Evolutionary conservation across 140 eudicot genomes (phyloP).

Genomic region (Erigeron philadelphicus): DNA sequence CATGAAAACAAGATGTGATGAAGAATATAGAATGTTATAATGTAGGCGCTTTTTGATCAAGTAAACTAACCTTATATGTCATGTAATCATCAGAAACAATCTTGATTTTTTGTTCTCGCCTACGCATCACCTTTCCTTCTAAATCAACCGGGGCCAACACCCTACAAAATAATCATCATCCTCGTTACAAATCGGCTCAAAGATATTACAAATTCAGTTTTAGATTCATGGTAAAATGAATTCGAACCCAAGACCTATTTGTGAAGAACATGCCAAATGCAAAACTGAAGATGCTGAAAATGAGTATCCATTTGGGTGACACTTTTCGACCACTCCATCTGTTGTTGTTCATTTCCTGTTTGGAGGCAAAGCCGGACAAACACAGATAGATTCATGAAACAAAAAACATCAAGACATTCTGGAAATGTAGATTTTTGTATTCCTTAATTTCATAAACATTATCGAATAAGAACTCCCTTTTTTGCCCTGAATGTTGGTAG

Average conservation of each 20-base stretch:
- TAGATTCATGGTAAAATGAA: not conserved
- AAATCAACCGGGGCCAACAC: slow-evolving; percentile 42
- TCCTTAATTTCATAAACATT: no score
- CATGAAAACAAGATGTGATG: not conserved
- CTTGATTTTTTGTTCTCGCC: slow-evolving; percentile 36
- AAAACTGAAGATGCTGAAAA: slow-evolving; percentile 51
- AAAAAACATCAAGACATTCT: not conserved
- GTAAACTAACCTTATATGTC: slow-evolving; percentile 37
- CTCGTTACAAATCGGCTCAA: not conserved
- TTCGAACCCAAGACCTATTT: slow-evolving; percentile 38
- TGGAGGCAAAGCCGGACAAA: slow-evolving; percentile 16
- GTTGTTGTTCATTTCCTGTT: slow-evolving; percentile 36
- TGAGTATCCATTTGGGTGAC: slow-evolving; percentile 47
- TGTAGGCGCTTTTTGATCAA: not conserved
- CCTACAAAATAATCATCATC: slow-evolving; percentile 26
- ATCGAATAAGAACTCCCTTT: no score
- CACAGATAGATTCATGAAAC: slow-evolving; percentile 5
- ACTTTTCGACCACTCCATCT: slow-evolving; percentile 41
- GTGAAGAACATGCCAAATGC: slow-evolving; percentile 55
- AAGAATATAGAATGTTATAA: not conserved
- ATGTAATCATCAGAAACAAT: slow-evolving; percentile 39
- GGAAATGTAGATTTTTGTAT: no score
- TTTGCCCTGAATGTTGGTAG: no score
- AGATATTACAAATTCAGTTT: not conserved
- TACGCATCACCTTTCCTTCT: slow-evolving; percentile 29